Evolutionary conservation across 192 early-diverging fungal genomes (phyloP).

Genomic region (Coemansia sp.): DNA sequence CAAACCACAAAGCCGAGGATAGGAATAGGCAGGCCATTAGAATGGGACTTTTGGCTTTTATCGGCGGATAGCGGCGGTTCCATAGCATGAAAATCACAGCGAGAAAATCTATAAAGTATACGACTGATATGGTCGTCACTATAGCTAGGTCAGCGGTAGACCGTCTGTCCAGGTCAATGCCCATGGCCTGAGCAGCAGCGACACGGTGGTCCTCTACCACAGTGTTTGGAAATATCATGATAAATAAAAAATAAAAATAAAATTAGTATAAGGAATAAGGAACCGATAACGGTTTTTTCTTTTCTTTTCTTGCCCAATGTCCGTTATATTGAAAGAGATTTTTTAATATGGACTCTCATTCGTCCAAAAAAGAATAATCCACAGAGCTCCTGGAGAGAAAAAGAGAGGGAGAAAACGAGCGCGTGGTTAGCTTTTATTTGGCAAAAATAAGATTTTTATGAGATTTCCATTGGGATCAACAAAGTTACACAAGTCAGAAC

Average conservation of each 20-base stretch:
- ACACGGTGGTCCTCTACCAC: constrained; percentile 29
- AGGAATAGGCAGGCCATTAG: constrained; percentile 44
- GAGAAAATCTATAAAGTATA: constrained; percentile 34
- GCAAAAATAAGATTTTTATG: not conserved
- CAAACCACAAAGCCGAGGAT: constrained; percentile 44
- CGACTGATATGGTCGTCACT: constrained; percentile 8
- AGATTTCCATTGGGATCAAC: not conserved
- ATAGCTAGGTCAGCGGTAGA: constrained; percentile 20
- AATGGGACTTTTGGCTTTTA: constrained; percentile 54
- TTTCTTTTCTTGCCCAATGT: not conserved
- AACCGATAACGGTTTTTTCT: not conserved
- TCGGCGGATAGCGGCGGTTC: constrained; percentile 53
- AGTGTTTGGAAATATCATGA: constrained; percentile 22
- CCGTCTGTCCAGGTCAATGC: constrained; percentile 24
- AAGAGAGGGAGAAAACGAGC: not conserved
- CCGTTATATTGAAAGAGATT: not conserved
- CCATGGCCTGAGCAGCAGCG: not conserved
- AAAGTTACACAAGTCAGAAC: not conserved
- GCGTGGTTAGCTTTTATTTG: not conserved
- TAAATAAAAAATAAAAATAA: constrained; percentile 1
- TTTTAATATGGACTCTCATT: not conserved
- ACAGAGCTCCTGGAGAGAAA: too few species aligned
- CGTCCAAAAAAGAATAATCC: not conserved
- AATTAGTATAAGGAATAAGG: not conserved
- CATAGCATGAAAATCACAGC: constrained; percentile 34